Evolutionary conservation across 306 rosid species (phyloP).

Genomic region (Vachellia pachyceras): DNA sequence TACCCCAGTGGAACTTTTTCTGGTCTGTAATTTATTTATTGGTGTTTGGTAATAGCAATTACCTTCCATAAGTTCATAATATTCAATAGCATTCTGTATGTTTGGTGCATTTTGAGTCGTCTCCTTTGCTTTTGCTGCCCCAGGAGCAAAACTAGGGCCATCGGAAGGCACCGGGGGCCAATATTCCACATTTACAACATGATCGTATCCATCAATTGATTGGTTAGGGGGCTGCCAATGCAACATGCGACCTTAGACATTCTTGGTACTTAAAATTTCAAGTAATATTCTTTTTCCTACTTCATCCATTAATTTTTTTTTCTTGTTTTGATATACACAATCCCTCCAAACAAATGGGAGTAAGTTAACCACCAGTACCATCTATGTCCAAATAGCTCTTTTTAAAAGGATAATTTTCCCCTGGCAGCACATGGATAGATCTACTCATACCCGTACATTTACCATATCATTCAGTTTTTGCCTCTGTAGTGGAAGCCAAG

Average conservation of each 20-base stretch:
- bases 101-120: slow-evolving; percentile 66
- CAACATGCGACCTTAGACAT: background rate
- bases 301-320: background rate
- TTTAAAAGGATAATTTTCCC: background rate
- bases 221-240: slow-evolving; percentile 71
- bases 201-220: slow-evolving; percentile 89
- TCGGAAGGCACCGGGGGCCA: slow-evolving; percentile 74
- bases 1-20: slow-evolving; percentile 11
- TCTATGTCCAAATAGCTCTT: background rate
- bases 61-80: slow-evolving; percentile 94
- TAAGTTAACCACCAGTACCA: slow-evolving; percentile 5
- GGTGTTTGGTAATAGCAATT: slow-evolving; percentile 7
- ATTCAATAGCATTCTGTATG: slow-evolving; percentile 62
- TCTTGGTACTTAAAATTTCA: slow-evolving; percentile 22
- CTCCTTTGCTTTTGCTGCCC: slow-evolving; percentile 89
- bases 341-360: background rate
- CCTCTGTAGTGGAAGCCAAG: background rate
- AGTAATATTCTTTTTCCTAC: background rate
- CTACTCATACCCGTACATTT: no score
- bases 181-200: slow-evolving; percentile 82
- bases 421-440: background rate
- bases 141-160: slow-evolving; percentile 76
- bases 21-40: slow-evolving; percentile 16
- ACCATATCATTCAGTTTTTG: background rate
- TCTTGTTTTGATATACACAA: background rate